Percentiles rank a stretch among this genome's conserved stretches.
These are phyloP conservation scores for Amylocarpus encephaloides DNA, from an alignment of 2,329 filamentous ascomycete genomes.

Conservation along the genomic window DNA sequence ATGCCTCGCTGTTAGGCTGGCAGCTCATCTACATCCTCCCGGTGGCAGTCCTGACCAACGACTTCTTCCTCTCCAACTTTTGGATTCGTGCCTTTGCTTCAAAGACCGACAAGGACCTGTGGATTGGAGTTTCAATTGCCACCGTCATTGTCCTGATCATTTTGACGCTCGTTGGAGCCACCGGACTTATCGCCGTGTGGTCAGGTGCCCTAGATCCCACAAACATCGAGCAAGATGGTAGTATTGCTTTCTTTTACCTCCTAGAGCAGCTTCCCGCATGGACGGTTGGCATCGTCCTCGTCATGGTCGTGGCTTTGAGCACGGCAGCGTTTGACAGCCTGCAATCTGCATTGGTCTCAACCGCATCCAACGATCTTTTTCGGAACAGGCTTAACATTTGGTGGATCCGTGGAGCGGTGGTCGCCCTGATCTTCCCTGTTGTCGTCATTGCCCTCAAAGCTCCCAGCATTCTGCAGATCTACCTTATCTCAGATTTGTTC, in stretches of 20 bases:
- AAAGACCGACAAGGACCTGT: slow-evolving; percentile 70
- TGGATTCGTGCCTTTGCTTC: slow-evolving; percentile 82
- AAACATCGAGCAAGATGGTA: slow-evolving; percentile 54
- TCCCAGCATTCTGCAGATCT: slow-evolving; percentile 72
- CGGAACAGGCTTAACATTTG: slow-evolving; percentile 73
- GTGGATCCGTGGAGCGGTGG: slow-evolving; percentile 62
- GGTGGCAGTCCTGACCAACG: slow-evolving; percentile 73
- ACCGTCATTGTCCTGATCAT: slow-evolving; percentile 59
- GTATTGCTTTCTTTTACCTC: slow-evolving; percentile 69
- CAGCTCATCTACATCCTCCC: slow-evolving; percentile 81
- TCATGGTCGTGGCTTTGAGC: slow-evolving; percentile 72
- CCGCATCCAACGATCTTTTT: slow-evolving; percentile 77
- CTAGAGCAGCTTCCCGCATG: slow-evolving; percentile 66
- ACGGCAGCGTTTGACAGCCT: slow-evolving; percentile 75
- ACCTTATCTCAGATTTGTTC: slow-evolving; percentile 74
- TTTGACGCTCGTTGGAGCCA: slow-evolving; percentile 64
- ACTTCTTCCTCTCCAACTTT: slow-evolving; percentile 80
- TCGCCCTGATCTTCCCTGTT: slow-evolving; percentile 67
- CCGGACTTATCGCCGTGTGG: slow-evolving; percentile 73
- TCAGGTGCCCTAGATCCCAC: slow-evolving; percentile 60
- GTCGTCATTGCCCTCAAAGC: slow-evolving; percentile 68
- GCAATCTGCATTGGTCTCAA: slow-evolving; percentile 80
- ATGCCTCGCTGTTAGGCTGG: slow-evolving; percentile 69
- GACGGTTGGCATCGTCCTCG: slow-evolving; percentile 76
- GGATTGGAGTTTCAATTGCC: slow-evolving; percentile 66